Evolutionary conservation across 2,329 filamentous ascomycete species (phyloP), one percentile per base, ranked within the genome.

Genomic region (Ophiostoma quercus): DNA sequence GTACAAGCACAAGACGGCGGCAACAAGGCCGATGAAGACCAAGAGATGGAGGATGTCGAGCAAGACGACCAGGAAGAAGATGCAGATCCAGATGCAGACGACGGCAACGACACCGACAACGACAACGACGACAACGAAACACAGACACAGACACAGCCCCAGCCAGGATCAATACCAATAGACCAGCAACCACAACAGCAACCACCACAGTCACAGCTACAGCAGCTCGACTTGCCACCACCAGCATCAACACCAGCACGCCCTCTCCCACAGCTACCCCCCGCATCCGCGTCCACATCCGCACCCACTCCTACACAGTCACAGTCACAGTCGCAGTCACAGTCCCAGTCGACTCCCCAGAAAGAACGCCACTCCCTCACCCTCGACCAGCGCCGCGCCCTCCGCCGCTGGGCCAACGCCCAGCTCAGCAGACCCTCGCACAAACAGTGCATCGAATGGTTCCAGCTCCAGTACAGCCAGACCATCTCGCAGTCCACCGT

Each of bases 391-490:
- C 85, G 86, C 43, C 85, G 86, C 73, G 84, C 85, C 34, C 80
- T 88, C 68, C 84, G 86, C 32, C 81, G 84, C 73, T 88, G 86
- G 86, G 86, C 85, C 32, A 85, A 85, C 74, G 80, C 80, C 57
- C 86, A 88, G 75, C 78, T 82, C 16, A 81, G 84, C 34, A 83
- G 86, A 1, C 86, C 86, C 7, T 85, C 84, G 34, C 86, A 88
- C 77, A 86, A 86, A 77, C 82, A 84, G 43, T 88, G 86, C 79
- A 88, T 88, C 75, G 85, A 88, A 75, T 88, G 86, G 86, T 88
- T 88, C 78, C 83, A 80, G 73, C 76, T 76, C 69, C 82, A 87
- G 76, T 88, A 86, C 75, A 83, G 84, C 76, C 84, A 87, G 76
- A 82, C 83, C 74, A 87, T 88, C 75, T 87, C 84, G 75, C 86